phyloP scores from a whole-genome alignment of 2,329 filamentous ascomycete genomes.

The Alternaria sp. region DNA sequence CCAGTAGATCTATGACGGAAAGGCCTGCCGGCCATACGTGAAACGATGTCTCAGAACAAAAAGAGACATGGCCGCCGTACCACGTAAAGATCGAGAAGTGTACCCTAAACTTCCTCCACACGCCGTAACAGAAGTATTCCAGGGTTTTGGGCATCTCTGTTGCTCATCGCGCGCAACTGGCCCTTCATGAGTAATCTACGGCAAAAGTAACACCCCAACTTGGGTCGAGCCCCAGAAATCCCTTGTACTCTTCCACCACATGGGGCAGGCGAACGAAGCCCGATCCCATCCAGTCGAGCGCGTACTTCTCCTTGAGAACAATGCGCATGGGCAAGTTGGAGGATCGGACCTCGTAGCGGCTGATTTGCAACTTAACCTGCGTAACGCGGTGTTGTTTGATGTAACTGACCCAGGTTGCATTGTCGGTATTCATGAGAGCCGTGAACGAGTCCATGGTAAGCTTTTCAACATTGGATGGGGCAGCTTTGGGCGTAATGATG shows the following conservation, averaged over 20 bases:
- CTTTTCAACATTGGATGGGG: too few species aligned
- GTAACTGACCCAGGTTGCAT: neutral
- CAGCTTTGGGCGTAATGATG: constrained; percentile 2
- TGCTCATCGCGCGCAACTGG: neutral
- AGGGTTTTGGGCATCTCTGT: neutral
- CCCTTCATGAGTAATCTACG: neutral
- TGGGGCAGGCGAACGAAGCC: neutral
- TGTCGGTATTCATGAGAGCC: neutral
- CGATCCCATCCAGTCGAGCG: neutral
- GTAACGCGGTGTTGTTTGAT: constrained; percentile 3
- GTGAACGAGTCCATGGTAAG: neutral
- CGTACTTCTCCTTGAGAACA: neutral
- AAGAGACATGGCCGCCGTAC: neutral
- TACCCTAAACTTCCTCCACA: neutral
- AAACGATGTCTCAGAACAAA: neutral
- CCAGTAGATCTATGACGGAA: neutral
- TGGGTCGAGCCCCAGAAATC: neutral
- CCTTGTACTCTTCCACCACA: neutral
- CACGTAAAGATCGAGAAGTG: neutral
- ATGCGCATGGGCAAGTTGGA: neutral
- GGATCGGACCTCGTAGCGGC: accelerated
- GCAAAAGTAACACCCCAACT: neutral
- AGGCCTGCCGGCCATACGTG: neutral
- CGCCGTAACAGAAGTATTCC: neutral
- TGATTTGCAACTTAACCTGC: neutral